phyloP scores from a whole-genome alignment of 352 stramenopile genomes.

The Globisporangium nodosum region DNA sequence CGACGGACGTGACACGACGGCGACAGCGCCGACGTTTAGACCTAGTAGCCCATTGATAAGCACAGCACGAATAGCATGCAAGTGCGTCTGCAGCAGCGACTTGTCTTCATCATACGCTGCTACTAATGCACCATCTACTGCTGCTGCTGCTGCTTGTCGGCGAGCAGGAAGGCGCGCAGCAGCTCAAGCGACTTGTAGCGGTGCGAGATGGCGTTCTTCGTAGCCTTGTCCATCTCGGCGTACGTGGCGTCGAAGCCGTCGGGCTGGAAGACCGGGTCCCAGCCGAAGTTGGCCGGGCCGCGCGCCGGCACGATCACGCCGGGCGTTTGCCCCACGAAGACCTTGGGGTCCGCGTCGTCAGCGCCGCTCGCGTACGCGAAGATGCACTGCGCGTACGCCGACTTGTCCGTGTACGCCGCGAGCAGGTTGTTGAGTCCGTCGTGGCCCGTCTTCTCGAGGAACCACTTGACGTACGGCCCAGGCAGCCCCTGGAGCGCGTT shows the following conservation, averaged over 20 bases:
- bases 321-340: slow-evolving; percentile 92
- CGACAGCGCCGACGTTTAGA: not conserved
- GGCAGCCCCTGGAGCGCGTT: slow-evolving; percentile 93
- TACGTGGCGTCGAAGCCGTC: slow-evolving; percentile 82
- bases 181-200: slow-evolving; percentile 79
- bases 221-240: slow-evolving; percentile 87
- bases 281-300: slow-evolving; percentile 84
- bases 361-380: slow-evolving; percentile 86
- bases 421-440: slow-evolving; percentile 94
- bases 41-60: not conserved
- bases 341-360: slow-evolving; percentile 68
- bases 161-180: slow-evolving; percentile 37
- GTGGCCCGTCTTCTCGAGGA: slow-evolving; percentile 94
- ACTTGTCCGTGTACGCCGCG: slow-evolving; percentile 92
- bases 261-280: slow-evolving; percentile 89
- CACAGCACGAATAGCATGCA: not conserved
- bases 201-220: slow-evolving; percentile 91
- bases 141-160: not conserved
- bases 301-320: slow-evolving; percentile 92
- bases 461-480: slow-evolving; percentile 98
- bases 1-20: too few relatives aligned
- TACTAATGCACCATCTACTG: not conserved
- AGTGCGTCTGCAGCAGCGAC: not conserved
- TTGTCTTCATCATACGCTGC: not conserved
- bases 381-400: slow-evolving; percentile 95